phyloP scores from a whole-genome alignment of 2,329 filamentous ascomycete genomes.

The Parastagonospora avenae region DNA sequence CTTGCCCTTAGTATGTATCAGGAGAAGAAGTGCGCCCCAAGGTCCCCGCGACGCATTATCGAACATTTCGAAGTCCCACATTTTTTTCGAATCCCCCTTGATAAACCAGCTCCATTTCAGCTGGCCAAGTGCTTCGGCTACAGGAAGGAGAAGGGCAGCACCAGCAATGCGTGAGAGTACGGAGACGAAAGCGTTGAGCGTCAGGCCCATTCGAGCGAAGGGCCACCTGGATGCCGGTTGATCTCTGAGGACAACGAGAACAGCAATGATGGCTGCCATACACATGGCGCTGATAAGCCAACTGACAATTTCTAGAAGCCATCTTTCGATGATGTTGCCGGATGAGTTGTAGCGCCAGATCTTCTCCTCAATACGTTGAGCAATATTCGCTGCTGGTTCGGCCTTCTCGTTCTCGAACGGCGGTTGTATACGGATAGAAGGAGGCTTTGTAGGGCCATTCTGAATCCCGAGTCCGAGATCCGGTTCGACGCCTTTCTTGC shows the following conservation, averaged over 20 bases:
- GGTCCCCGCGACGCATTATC: slow-evolving; percentile 39
- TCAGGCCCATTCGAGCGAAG: slow-evolving; percentile 11
- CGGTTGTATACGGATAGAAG: background rate
- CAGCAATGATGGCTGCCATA: slow-evolving; percentile 25
- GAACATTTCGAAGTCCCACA: slow-evolving; percentile 46
- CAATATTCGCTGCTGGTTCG: slow-evolving; percentile 14
- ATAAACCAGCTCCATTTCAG: slow-evolving; percentile 46
- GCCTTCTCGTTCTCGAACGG: slow-evolving; percentile 5
- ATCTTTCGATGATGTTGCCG: slow-evolving; percentile 24
- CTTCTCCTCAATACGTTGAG: slow-evolving; percentile 27
- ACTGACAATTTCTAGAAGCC: slow-evolving; percentile 32
- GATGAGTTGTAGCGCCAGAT: slow-evolving; percentile 23
- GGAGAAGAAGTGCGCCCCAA: slow-evolving; percentile 25
- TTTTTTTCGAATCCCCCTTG: slow-evolving; percentile 25
- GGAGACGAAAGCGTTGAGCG: slow-evolving; percentile 35
- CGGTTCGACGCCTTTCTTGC: too few species aligned
- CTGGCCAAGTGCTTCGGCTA: slow-evolving; percentile 39
- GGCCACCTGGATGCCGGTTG: slow-evolving; percentile 15
- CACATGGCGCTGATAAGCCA: slow-evolving; percentile 32
- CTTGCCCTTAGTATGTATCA: slow-evolving; percentile 25
- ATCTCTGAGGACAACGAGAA: slow-evolving; percentile 15
- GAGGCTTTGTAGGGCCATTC: background rate
- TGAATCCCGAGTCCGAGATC: slow-evolving; percentile 4
- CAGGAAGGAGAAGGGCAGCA: slow-evolving; percentile 33
- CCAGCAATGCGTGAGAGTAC: slow-evolving; percentile 35